Conservation (phyloP, 129 eudicot genomes). For the Logfia minima region DNA sequence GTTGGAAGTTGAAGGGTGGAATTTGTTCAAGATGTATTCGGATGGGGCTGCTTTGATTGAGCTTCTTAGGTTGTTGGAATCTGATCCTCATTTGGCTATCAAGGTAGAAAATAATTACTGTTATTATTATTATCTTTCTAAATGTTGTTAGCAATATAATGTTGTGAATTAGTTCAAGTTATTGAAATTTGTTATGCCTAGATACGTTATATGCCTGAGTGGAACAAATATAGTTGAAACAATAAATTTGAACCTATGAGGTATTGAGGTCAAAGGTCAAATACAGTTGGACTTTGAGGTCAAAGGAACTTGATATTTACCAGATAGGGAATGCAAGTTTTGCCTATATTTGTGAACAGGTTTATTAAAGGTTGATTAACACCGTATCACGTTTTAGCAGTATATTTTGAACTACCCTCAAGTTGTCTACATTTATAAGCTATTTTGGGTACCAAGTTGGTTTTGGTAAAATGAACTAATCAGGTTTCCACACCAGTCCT, state of each 20-base stretch:
- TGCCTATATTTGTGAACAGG: no score
- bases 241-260: neutral
- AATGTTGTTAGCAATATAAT: neutral
- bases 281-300: no score
- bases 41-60: conserved; percentile 67
- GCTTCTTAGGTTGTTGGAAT: conserved; percentile 52
- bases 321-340: no score
- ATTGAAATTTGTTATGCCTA: neutral
- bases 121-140: neutral
- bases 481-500: no score
- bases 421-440: neutral
- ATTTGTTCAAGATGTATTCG: conserved; percentile 46
- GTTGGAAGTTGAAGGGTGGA: conserved; percentile 60
- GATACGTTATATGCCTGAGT: neutral
- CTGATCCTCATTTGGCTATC: conserved; percentile 44
- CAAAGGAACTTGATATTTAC: no score
- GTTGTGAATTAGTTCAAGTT: conserved; percentile 15
- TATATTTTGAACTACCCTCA: neutral
- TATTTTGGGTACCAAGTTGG: neutral
- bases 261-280: no score
- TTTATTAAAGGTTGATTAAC: neutral
- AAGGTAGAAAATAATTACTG: conserved; percentile 38
- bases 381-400: neutral
- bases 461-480: neutral
- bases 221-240: conserved; percentile 1